Conservation (phyloP, 345 rosid genomes). For the Punica granatum region DNA sequence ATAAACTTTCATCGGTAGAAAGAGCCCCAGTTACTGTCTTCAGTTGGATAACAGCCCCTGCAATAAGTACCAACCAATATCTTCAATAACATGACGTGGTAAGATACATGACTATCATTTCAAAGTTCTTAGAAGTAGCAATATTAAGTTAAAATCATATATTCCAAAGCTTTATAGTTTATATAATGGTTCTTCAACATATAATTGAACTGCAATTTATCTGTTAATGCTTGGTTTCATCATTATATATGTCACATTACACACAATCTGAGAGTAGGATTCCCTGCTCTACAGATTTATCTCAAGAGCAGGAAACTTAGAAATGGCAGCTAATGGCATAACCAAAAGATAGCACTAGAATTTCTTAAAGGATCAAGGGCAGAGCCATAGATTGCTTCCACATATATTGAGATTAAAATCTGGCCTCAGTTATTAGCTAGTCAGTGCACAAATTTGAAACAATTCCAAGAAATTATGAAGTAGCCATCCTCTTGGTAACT, state of each 20-base stretch:
- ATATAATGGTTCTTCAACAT: neutral
- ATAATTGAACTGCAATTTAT: neutral
- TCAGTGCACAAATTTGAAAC: neutral
- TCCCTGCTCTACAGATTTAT: neutral
- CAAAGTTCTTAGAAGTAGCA: neutral
- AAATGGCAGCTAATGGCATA: neutral
- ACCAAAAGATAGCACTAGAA: neutral
- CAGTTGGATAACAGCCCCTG: conserved; percentile 66
- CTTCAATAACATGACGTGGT: neutral
- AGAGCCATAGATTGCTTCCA: neutral
- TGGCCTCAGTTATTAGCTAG: neutral
- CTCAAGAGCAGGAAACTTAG: neutral
- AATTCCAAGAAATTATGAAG: neutral
- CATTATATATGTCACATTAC: neutral
- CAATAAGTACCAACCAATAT: conserved; percentile 13
- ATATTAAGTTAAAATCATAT: neutral
- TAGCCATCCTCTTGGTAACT: neutral
- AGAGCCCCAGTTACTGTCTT: conserved; percentile 43
- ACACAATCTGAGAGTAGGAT: neutral
- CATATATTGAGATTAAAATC: neutral
- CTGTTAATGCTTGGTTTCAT: neutral
- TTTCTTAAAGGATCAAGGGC: neutral
- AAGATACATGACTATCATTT: conserved; percentile 3
- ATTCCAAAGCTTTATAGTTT: neutral
- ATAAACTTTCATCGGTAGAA: conserved; percentile 41